Conservation (phyloP, 2,329 filamentous ascomycete species). For the Alternaria atra region DNA sequence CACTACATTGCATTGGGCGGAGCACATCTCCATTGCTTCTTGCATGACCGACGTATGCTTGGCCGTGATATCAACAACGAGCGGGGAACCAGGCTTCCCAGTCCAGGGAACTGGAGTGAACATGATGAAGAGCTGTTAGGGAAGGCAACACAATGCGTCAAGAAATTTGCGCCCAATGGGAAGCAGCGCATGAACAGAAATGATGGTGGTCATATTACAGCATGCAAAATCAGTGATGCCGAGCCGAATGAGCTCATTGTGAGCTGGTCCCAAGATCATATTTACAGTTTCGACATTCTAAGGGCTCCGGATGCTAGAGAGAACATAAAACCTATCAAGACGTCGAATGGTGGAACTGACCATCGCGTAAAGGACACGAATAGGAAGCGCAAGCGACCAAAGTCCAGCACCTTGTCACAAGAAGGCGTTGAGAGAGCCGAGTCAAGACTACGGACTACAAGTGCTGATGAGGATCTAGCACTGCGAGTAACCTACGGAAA, state of each 20-base stretch:
- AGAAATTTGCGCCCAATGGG: conserved; percentile 71
- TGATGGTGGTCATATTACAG: conserved; percentile 72
- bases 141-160: conserved; percentile 70
- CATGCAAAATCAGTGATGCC: conserved; percentile 75
- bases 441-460: conserved; percentile 60
- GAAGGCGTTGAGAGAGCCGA: conserved; percentile 55
- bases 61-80: conserved; percentile 67
- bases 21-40: conserved; percentile 73
- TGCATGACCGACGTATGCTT: conserved; percentile 74
- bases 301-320: conserved; percentile 65
- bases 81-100: conserved; percentile 58
- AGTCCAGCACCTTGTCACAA: conserved; percentile 43
- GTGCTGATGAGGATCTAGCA: conserved; percentile 57
- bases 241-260: conserved; percentile 73
- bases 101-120: conserved; percentile 52
- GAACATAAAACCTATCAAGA: conserved; percentile 29
- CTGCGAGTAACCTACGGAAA: conserved; percentile 68
- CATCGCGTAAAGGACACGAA: conserved; percentile 41
- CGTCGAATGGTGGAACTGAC: conserved; percentile 22
- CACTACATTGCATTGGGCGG: conserved; percentile 75
- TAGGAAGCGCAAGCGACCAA: conserved; percentile 67
- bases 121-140: conserved; percentile 64
- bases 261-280: conserved; percentile 73
- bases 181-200: conserved; percentile 61
- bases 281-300: conserved; percentile 72